phyloP scores from a whole-genome alignment of 2,329 filamentous ascomycete species.

The Paecilomyces fulvus region DNA sequence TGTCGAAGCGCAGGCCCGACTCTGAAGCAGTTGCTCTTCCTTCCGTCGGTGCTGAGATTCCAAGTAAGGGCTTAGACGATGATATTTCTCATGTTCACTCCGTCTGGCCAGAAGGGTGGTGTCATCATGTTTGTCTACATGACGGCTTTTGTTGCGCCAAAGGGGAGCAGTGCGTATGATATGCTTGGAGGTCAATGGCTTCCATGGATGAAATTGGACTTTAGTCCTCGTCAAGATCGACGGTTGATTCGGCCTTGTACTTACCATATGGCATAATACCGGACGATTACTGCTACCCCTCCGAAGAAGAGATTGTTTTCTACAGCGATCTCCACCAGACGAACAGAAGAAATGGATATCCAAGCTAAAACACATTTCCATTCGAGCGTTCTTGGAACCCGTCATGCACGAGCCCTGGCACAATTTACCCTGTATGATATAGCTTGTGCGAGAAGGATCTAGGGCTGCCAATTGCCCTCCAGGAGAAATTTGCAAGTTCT shows the following conservation, averaged over 20 bases:
- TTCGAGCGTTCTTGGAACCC: conserved; percentile 11
- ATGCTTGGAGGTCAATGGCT: neutral
- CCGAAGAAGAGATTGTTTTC: conserved; percentile 5
- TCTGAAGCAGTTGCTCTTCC: conserved; percentile 18
- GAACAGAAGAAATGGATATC: conserved; percentile 11
- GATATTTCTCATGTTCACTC: conserved; percentile 25
- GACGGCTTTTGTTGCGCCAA: neutral
- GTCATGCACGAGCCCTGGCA: conserved; percentile 19
- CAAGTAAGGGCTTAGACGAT: conserved; percentile 21
- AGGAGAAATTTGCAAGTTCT: neutral
- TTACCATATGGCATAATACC: neutral
- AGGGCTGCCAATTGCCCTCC: conserved; percentile 7
- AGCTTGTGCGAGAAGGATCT: conserved; percentile 24
- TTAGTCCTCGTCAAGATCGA: neutral
- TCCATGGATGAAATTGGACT: neutral
- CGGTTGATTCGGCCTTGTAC: neutral
- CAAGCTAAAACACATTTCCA: conserved; percentile 11
- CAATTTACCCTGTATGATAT: conserved; percentile 19
- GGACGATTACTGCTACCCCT: neutral
- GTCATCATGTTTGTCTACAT: neutral
- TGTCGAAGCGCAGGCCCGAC: conserved; percentile 21
- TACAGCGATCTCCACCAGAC: conserved; percentile 16
- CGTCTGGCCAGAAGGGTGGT: neutral
- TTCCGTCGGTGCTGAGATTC: conserved; percentile 13
- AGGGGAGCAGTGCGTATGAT: neutral